These are phyloP conservation scores for Euphrasia confusa DNA, from an alignment of 257 asterid species.

Conservation along the genomic window DNA sequence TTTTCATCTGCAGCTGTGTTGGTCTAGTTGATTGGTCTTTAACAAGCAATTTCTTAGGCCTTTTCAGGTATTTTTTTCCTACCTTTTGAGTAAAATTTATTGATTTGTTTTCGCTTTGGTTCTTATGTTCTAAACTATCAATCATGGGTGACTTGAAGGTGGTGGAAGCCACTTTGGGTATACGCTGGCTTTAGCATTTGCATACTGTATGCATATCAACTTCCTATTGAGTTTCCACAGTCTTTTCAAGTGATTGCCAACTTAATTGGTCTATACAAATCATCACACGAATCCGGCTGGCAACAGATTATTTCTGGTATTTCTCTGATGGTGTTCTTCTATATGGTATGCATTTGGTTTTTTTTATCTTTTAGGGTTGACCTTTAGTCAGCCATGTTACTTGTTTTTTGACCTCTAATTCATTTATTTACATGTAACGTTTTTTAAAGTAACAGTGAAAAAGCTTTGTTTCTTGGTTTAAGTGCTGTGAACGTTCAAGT, in stretches of 20 bases:
- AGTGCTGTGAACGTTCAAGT: too few relatives aligned
- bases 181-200: slow-evolving; percentile 75
- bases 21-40: slow-evolving; percentile 95
- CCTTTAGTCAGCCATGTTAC: too few relatives aligned
- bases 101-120: neutral
- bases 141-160: slow-evolving; percentile 56
- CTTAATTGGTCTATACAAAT: slow-evolving; percentile 65
- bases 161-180: slow-evolving; percentile 91
- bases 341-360: slow-evolving; percentile 61
- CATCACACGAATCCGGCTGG: slow-evolving; percentile 59
- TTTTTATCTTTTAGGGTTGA: slow-evolving; percentile 12
- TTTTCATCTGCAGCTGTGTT: slow-evolving; percentile 87
- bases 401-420: too few relatives aligned
- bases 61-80: slow-evolving; percentile 66
- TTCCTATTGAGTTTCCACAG: slow-evolving; percentile 61
- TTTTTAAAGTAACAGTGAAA: too few relatives aligned
- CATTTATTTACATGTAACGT: too few relatives aligned
- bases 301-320: slow-evolving; percentile 72
- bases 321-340: slow-evolving; percentile 75
- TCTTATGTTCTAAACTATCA: slow-evolving; percentile 9
- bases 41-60: slow-evolving; percentile 95
- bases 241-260: slow-evolving; percentile 41
- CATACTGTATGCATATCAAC: slow-evolving; percentile 77
- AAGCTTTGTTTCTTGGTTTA: too few relatives aligned
- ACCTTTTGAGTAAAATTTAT: slow-evolving; percentile 4